Conservation (phyloP, 768 basidiomycete species). For the Mrakia gelida region DNA sequence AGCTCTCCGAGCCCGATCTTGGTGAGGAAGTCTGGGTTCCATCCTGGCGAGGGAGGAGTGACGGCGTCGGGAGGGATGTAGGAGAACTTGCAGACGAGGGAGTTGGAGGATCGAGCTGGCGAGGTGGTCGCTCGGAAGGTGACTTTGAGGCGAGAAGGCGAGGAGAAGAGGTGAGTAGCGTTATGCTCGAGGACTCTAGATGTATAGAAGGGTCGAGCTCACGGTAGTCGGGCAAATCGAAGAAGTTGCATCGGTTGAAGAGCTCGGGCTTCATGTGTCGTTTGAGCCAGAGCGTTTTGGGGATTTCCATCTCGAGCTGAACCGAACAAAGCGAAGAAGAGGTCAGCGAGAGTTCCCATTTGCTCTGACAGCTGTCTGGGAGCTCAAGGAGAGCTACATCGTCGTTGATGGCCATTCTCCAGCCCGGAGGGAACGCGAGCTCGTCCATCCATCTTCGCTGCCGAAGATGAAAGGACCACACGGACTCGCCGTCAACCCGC, state of each 20-base stretch:
- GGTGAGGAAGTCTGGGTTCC: slow-evolving; percentile 82
- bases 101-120: slow-evolving; percentile 77
- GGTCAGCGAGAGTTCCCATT: not conserved
- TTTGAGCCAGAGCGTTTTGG: slow-evolving; percentile 95
- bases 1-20: slow-evolving; percentile 74
- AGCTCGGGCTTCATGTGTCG: slow-evolving; percentile 67
- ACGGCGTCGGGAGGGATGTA: slow-evolving; percentile 63
- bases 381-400: slow-evolving; percentile 13
- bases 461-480: not conserved
- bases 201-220: slow-evolving; percentile 20
- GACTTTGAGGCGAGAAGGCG: slow-evolving; percentile 44
- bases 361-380: not conserved
- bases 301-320: slow-evolving; percentile 87
- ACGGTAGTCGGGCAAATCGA: slow-evolving; percentile 75
- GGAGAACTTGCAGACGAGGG: slow-evolving; percentile 92
- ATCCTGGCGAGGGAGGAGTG: slow-evolving; percentile 54
- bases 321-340: not conserved
- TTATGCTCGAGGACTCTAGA: not conserved
- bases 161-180: not conserved
- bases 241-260: slow-evolving; percentile 54
- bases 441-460: slow-evolving; percentile 17
- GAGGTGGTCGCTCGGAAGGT: slow-evolving; percentile 85
- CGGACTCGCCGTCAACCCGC: not conserved
- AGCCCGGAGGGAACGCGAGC: slow-evolving; percentile 22
- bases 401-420: slow-evolving; percentile 28